Conservation (phyloP, 257 asterid species). For the Phtheirospermum japonicum region DNA sequence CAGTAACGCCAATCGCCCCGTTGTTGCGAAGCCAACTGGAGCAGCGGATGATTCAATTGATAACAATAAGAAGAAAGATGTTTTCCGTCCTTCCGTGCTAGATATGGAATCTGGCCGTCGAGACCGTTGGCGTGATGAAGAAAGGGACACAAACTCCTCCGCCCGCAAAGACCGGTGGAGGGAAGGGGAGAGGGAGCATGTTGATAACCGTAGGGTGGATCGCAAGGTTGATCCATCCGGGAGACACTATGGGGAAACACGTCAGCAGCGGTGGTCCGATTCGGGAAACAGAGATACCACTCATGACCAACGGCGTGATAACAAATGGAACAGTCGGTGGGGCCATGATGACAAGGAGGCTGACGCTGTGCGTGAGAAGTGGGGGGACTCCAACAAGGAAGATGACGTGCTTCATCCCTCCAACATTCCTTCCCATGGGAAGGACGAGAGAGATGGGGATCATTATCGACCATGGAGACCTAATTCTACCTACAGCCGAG, state of each 20-base stretch:
- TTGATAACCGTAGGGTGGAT: constrained; percentile 61
- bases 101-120: constrained; percentile 75
- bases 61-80: constrained; percentile 69
- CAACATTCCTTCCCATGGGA: constrained; percentile 47
- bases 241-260: constrained; percentile 65
- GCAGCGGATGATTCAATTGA: constrained; percentile 48
- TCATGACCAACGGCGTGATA: constrained; percentile 84
- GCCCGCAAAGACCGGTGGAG: constrained; percentile 84
- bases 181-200: constrained; percentile 78
- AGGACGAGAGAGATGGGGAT: constrained; percentile 84
- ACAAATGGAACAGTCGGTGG: constrained; percentile 96
- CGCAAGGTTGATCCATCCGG: constrained; percentile 76
- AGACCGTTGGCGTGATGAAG: constrained; percentile 97
- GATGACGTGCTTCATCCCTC: constrained; percentile 42
- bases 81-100: constrained; percentile 90
- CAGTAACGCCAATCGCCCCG: constrained; percentile 43
- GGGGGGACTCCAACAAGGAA: constrained; percentile 66
- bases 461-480: constrained; percentile 85
- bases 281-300: constrained; percentile 65
- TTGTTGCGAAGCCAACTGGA: constrained; percentile 51
- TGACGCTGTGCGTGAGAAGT: constrained; percentile 57
- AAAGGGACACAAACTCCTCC: constrained; percentile 80
- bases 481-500: constrained; percentile 64
- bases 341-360: constrained; percentile 75
- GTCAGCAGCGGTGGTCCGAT: constrained; percentile 80